A percentile compares a stretch with the other conserved stretches of the same genome.
phyloP scores from a whole-genome alignment of 345 rosid species.

The Salix koriyanagi region DNA sequence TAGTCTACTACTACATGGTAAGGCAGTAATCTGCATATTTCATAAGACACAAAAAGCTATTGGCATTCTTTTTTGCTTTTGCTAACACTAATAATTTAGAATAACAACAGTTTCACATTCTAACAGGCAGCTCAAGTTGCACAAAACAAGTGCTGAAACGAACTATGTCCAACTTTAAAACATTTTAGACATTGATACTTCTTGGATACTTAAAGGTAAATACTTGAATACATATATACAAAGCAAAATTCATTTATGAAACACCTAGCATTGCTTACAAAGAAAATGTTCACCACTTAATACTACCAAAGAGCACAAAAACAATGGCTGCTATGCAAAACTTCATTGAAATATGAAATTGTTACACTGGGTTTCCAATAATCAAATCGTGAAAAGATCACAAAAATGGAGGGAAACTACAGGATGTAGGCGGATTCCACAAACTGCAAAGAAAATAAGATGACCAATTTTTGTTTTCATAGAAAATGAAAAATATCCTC shows the following conservation, averaged over 20 bases:
- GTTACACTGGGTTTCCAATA: neutral
- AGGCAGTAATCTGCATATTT: constrained; percentile 70
- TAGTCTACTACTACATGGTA: constrained; percentile 91
- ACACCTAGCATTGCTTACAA: neutral
- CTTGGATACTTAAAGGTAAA: neutral
- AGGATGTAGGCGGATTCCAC: neutral
- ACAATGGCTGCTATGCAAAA: neutral
- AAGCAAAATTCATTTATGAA: neutral
- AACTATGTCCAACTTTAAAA: too few species aligned
- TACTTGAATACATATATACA: neutral
- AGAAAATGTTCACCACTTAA: neutral
- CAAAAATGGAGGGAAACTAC: neutral
- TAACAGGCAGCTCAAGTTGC: neutral
- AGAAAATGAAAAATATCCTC: neutral
- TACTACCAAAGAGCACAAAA: neutral
- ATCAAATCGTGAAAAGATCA: neutral
- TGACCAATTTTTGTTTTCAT: neutral
- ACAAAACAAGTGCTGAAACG: too few species aligned
- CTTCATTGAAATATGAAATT: too few species aligned
- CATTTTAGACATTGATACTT: too few species aligned
- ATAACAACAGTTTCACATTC: neutral
- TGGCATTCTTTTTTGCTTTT: neutral
- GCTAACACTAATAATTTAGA: neutral
- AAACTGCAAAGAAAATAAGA: neutral
- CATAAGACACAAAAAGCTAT: neutral